These are phyloP conservation scores for Asterophora parasitica DNA, from an alignment of 768 basidiomycete species.

Conservation along the genomic window DNA sequence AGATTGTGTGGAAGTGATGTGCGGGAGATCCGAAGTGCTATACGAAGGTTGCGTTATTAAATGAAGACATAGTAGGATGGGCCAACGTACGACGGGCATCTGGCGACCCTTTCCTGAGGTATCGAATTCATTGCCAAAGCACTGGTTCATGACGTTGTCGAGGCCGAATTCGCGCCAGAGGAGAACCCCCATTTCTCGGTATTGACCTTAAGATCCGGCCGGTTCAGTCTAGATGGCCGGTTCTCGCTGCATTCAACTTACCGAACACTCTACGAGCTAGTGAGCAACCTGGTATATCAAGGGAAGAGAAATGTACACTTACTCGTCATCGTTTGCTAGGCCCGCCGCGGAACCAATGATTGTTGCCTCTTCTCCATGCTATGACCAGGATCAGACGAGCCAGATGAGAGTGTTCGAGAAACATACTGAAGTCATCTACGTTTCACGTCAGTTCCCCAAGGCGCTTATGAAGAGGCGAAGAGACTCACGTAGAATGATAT, in stretches of 20 bases:
- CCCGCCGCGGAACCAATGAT: constrained; percentile 88
- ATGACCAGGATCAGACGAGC: background rate
- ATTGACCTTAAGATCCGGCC: constrained; percentile 57
- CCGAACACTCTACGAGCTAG: constrained; percentile 63
- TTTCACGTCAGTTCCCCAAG: constrained; percentile 1
- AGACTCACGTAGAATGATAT: constrained; percentile 80
- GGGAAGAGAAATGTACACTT: constrained; percentile 23
- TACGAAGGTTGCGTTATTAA: constrained; percentile 11
- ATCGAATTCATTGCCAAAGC: constrained; percentile 85
- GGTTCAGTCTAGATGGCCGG: background rate
- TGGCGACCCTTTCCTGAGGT: constrained; percentile 79
- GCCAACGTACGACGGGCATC: constrained; percentile 78
- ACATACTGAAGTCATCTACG: constrained; percentile 70
- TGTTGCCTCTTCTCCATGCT: constrained; percentile 91
- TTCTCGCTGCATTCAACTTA: constrained; percentile 21
- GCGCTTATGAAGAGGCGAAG: background rate
- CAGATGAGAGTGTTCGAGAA: constrained; percentile 1
- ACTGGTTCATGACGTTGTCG: constrained; percentile 85
- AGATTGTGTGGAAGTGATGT: constrained; percentile 91
- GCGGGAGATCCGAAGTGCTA: constrained; percentile 83
- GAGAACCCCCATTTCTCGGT: constrained; percentile 88
- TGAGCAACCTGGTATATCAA: background rate
- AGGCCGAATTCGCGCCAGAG: constrained; percentile 82
- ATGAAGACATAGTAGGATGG: background rate
- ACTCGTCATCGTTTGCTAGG: constrained; percentile 82